Percentiles rank a stretch among this genome's conserved stretches.
Evolutionary conservation across 305 asterid species (phyloP).

Genomic region (Salvia sclarea): DNA sequence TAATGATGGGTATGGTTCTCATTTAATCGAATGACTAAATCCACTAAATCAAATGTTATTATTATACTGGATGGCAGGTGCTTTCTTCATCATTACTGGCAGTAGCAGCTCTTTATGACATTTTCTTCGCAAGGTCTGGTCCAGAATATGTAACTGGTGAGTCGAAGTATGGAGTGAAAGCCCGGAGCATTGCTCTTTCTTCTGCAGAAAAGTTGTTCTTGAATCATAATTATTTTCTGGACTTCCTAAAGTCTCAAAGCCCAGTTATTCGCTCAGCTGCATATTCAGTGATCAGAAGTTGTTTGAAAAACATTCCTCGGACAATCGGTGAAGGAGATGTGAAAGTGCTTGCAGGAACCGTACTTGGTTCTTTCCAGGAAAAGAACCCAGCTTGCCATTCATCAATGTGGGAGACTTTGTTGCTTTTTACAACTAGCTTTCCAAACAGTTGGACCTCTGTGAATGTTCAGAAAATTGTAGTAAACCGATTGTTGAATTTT

Average conservation of each 20-base stretch:
- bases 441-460: conserved; percentile 79
- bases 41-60: conserved; percentile 20
- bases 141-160: conserved; percentile 58
- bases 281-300: conserved; percentile 77
- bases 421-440: conserved; percentile 62
- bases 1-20: conserved; percentile 37
- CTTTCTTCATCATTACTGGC: conserved; percentile 86
- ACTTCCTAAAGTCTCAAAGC: conserved; percentile 79
- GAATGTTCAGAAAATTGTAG: conserved; percentile 73
- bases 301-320: conserved; percentile 74
- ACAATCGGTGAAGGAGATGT: conserved; percentile 67
- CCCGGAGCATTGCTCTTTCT: conserved; percentile 66
- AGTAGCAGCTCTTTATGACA: conserved; percentile 84
- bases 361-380: conserved; percentile 94
- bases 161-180: conserved; percentile 74
- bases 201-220: conserved; percentile 69
- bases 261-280: conserved; percentile 85
- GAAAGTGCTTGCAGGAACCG: conserved; percentile 68
- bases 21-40: conserved; percentile 23
- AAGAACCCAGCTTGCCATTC: conserved; percentile 84
- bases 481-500: conserved; percentile 73
- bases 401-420: conserved; percentile 86
- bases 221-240: conserved; percentile 66
- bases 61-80: conserved; percentile 58
- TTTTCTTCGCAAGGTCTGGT: conserved; percentile 52